Evolutionary conservation across 148 eudicot species (phyloP), one percentile per base, ranked within the genome.

Genomic region (Limonium bicolor): DNA sequence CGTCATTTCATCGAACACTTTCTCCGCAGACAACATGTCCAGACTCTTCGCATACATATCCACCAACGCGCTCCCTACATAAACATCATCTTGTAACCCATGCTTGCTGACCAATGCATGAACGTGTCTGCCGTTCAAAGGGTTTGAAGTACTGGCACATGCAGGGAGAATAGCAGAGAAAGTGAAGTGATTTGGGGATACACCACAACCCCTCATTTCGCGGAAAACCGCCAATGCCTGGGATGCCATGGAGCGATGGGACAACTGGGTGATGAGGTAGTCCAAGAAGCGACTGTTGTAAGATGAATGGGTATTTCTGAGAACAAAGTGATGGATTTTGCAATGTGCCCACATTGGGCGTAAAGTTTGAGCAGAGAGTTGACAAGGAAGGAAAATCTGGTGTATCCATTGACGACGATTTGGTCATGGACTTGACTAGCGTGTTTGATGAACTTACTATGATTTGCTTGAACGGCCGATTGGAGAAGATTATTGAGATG

Each of bases 401-500:
- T 18, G 46, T 54, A 61, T 27, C 35, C 28, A 36, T 61, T 44
- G 34, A 45, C 34, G 51, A 68, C 44, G 55, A 77, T 58, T 51
- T 72, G 72, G 25, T 70, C 15, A 53, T 77, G 78, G 36, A 77
- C 56, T 72, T 72, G 69, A 27, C 54, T 28, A 7, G 70, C 73
- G 34, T 59, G 73, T 19, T 50, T 63, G 51, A 53, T 46, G 21
- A 27, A 4, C 25, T 41, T 41, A 42, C 32, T 76, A n/a, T n/a
- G n/a, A 15, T 53, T 57, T 54, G 48, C 21, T 36, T 63, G 49
- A 20, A 49, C 20, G 48, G 72, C 60, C 23, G 18, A 6, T 60
- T 56, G 68, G 44, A 72, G 46, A 23, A 76, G 72, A 40, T 54
- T 25, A 43, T 61, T 65, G 51, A 76, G 55, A 31, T 53, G 66